Evolutionary conservation across 805 yeast genomes (phyloP).

Genomic region (Debaryomyces maramus): DNA sequence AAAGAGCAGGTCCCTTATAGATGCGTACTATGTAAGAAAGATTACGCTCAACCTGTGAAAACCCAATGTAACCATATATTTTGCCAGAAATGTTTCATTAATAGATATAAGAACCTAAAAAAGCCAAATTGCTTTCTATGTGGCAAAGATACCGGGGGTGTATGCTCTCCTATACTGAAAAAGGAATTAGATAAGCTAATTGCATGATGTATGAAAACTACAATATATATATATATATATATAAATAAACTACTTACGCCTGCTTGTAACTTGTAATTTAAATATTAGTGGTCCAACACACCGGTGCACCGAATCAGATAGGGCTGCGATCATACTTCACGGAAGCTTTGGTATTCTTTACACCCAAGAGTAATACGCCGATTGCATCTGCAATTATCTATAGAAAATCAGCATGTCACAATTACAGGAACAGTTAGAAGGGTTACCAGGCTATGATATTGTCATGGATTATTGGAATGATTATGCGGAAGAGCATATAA

Average conservation of each 20-base stretch:
- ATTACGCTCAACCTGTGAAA: conserved; percentile 55
- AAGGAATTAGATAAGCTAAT: conserved; percentile 20
- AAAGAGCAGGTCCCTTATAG: conserved; percentile 49
- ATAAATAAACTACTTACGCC: too few relatives aligned
- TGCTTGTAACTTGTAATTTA: too few relatives aligned
- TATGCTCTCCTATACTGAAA: conserved; percentile 52
- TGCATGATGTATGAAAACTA: neutral
- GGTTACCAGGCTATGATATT: conserved; percentile 58
- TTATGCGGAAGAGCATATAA: conserved; percentile 61
- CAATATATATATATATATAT: too few relatives aligned
- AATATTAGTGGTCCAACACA: too few relatives aligned
- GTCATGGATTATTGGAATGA: conserved; percentile 63
- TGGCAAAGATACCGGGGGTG: conserved; percentile 59
- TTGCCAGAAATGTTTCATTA: conserved; percentile 61
- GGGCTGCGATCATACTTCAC: too few relatives aligned
- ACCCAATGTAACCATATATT: conserved; percentile 65
- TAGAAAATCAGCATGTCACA: conserved; percentile 22
- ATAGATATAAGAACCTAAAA: conserved; percentile 38
- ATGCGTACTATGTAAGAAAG: conserved; percentile 60
- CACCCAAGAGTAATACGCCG: too few relatives aligned
- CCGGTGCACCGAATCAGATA: too few relatives aligned
- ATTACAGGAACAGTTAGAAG: conserved; percentile 28
- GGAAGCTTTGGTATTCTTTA: too few relatives aligned
- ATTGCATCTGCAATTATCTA: too few relatives aligned
- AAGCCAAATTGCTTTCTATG: conserved; percentile 57